Evolutionary conservation across 345 rosid species (phyloP), one percentile per base, ranked within the genome.

Genomic region (Moricandia moricandioides): DNA sequence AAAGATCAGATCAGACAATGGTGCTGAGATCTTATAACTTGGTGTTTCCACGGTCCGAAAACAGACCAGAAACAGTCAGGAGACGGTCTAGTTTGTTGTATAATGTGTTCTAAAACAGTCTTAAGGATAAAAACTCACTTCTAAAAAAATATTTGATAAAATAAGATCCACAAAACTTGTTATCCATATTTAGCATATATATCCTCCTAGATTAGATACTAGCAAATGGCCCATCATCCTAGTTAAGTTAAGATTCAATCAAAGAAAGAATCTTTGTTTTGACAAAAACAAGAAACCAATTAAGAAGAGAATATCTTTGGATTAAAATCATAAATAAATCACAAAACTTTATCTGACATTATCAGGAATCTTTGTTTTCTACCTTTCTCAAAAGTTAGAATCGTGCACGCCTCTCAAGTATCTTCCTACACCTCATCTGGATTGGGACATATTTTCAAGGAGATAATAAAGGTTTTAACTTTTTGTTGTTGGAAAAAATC

Each of bases 321-420:
- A 49, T 49, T 14, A n/a, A 43, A 49, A 14, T 14, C 55, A 49
- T 51, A n/a, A 45, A n/a, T 21, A 27, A 27, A 58, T 2, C 35
- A 29, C 71, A 45, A 67, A 54, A 35, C 45, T 52, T 35, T 21
- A 52, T 30, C 79, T 26, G 51, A 47, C 52, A 8, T 7, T 11
- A 39, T 16, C 55, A 52, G 34, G 76, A 64, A 77, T 77, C 61
- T 51, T 49, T 49, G 55, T 14, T 16, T 49, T 49, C 21, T 4
- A 54, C 6, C 60, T 67, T 31, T 62, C 61, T 5, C 7, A 57
- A 63, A 58, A 77, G 71, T 65, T 58, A 11, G 62, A 70, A 71
- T 71, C 62, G 71, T 70, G 61, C 67, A 71, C 67, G 72, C 62
- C 26, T 77, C 61, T 56, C 60, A 0, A 45, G 8, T 55, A 37